These are phyloP conservation scores for Allomyces javanicus DNA, from an alignment of 192 early-diverging fungal genomes.

Conservation along the genomic window DNA sequence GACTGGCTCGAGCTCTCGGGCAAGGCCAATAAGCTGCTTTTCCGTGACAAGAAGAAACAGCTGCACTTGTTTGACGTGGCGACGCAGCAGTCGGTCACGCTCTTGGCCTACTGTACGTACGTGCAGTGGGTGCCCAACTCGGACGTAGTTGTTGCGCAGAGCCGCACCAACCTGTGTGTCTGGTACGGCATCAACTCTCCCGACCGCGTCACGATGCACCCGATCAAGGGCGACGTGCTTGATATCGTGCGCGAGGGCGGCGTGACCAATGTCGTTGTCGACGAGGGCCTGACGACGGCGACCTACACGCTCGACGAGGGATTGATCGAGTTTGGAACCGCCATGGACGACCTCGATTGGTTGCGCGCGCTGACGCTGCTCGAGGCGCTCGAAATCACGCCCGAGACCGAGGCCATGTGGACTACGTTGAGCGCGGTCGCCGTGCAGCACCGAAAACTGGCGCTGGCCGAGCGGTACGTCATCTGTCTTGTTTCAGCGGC, in stretches of 20 bases:
- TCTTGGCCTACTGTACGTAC: slow-evolving; percentile 38
- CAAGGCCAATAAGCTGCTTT: slow-evolving; percentile 40
- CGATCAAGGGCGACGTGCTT: slow-evolving; percentile 44
- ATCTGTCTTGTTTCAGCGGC: not conserved
- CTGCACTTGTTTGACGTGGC: slow-evolving; percentile 36
- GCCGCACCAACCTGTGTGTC: slow-evolving; percentile 34
- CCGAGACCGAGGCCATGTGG: slow-evolving; percentile 49
- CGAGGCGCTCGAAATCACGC: slow-evolving; percentile 36
- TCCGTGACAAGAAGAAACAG: slow-evolving; percentile 34
- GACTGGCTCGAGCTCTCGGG: slow-evolving; percentile 48
- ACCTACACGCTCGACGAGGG: slow-evolving; percentile 46
- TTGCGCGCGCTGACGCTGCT: slow-evolving; percentile 33
- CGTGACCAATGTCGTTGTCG: slow-evolving; percentile 41
- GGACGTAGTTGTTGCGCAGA: slow-evolving; percentile 43
- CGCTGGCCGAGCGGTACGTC: slow-evolving; percentile 27
- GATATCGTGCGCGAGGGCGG: slow-evolving; percentile 39
- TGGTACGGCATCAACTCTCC: slow-evolving; percentile 46
- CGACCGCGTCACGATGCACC: slow-evolving; percentile 41
- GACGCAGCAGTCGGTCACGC: slow-evolving; percentile 21
- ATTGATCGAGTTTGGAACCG: slow-evolving; percentile 44
- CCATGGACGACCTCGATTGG: slow-evolving; percentile 35
- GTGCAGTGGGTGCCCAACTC: slow-evolving; percentile 46
- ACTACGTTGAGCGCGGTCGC: slow-evolving; percentile 30
- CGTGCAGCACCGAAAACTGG: slow-evolving; percentile 28
- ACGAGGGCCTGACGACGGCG: slow-evolving; percentile 45